A percentile compares a stretch with the other conserved stretches of the same genome.
phyloP scores from a whole-genome alignment of 768 basidiomycete species.

The Mycena crocata region DNA sequence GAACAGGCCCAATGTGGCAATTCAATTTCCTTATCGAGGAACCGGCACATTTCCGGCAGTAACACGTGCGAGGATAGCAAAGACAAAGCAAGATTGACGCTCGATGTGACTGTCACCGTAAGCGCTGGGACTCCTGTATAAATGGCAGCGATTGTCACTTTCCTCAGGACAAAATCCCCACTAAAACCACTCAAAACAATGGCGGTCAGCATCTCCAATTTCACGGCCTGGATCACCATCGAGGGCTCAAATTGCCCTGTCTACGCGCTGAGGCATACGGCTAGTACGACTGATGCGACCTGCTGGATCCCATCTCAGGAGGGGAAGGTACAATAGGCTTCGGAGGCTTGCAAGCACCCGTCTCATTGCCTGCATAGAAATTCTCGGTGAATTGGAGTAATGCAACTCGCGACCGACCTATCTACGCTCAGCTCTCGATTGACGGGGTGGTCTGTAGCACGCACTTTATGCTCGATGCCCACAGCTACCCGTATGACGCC shows the following conservation, averaged over 20 bases:
- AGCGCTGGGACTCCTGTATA: slow-evolving; percentile 2
- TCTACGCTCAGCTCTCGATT: slow-evolving; percentile 36
- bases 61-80: not conserved
- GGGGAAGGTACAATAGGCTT: slow-evolving; percentile 29
- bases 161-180: not conserved
- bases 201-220: slow-evolving; percentile 21
- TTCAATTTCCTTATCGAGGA: not conserved
- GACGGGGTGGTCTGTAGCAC: slow-evolving; percentile 40
- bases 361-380: slow-evolving; percentile 21
- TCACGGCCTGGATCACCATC: slow-evolving; percentile 38
- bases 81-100: not conserved
- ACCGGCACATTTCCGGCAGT: not conserved
- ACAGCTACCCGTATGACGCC: slow-evolving; percentile 22
- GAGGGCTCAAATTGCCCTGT: slow-evolving; percentile 26
- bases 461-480: slow-evolving; percentile 37
- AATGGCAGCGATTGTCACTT: not conserved
- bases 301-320: slow-evolving; percentile 41
- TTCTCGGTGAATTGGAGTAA: slow-evolving; percentile 42
- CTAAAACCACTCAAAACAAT: not conserved
- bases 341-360: too few species aligned
- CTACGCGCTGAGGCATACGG: slow-evolving; percentile 21
- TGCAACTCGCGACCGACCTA: slow-evolving; percentile 25
- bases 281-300: slow-evolving; percentile 15
- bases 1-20: slow-evolving; percentile 4
- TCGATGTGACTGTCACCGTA: not conserved